These are phyloP conservation scores for Asterionellopsis glacialis DNA, from an alignment of 108 stramenopile genomes.

Conservation along the genomic window DNA sequence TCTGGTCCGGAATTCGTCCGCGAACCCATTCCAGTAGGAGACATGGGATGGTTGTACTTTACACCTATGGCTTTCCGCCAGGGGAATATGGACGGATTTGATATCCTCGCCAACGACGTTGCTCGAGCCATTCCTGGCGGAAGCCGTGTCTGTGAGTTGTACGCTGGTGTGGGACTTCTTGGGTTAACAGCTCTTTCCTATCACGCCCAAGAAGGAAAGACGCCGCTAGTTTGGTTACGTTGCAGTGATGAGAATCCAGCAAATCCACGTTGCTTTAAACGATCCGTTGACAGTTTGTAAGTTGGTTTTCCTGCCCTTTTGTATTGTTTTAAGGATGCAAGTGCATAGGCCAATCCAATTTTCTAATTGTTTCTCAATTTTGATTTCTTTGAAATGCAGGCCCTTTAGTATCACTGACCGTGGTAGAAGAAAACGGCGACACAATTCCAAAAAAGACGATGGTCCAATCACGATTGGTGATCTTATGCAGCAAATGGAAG, in stretches of 20 bases:
- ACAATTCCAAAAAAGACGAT: not conserved
- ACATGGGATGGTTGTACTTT: slow-evolving; percentile 71
- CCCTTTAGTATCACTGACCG: too few species aligned
- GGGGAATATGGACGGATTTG: slow-evolving; percentile 91
- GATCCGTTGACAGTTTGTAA: slow-evolving; percentile 46
- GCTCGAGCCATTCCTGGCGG: slow-evolving; percentile 56
- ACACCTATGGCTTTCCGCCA: slow-evolving; percentile 92
- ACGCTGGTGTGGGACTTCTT: slow-evolving; percentile 92
- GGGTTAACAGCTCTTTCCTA: slow-evolving; percentile 80
- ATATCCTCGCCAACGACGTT: slow-evolving; percentile 75
- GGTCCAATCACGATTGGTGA: slow-evolving; percentile 23
- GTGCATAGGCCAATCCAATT: too few species aligned
- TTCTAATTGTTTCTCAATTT: too few species aligned
- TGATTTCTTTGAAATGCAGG: too few species aligned
- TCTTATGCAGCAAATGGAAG: slow-evolving; percentile 25
- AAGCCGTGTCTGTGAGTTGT: slow-evolving; percentile 85
- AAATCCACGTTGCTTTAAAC: slow-evolving; percentile 79
- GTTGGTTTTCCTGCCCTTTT: not conserved
- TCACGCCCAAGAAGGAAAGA: slow-evolving; percentile 36
- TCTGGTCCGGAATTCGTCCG: slow-evolving; percentile 73
- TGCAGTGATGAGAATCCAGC: slow-evolving; percentile 94
- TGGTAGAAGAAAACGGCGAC: too few species aligned
- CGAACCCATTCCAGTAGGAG: slow-evolving; percentile 58
- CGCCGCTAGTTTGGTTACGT: slow-evolving; percentile 62
- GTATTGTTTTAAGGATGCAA: too few species aligned